Evolutionary conservation across 2,329 filamentous ascomycete species (phyloP), one percentile per base, ranked within the genome.

Genomic region (Endoconidiophora polonica): DNA sequence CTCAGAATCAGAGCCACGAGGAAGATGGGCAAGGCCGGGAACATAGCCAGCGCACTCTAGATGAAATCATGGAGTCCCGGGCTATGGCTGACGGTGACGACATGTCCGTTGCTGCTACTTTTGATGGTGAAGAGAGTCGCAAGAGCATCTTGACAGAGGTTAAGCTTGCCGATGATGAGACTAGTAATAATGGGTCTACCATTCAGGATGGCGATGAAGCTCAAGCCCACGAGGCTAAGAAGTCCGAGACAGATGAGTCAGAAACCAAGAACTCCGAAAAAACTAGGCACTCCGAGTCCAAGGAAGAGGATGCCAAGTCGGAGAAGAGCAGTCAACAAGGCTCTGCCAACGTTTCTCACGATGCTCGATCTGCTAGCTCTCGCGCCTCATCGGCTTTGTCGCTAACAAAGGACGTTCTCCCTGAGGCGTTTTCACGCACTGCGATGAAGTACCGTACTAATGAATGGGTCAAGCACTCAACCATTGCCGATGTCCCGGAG

Each of bases 391-490:
- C 66, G 12, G 62, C 66, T 5, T 63, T 63, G 14, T 74, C 65
- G 44, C 62, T 83, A 52, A 78, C 73, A 4, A 73, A 71, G 55
- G 76, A 78, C 3, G 71, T 71, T 9, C 71, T 94, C 7, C 84
- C 85, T 0, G 67, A 71, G n/a, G 76, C 77, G 10, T 64, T 87
- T 33, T 91, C 87, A 1, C 81, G 77, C 54, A 75, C 94, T 6
- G 82, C 87, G 1, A 69, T 86, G 61, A 84, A 83, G 0, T 94
- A 91, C 60, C 77, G 90, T 52, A 95, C 87, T 1, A 94, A 94
- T 56, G 90, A 96, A 65, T 96, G 90, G 90, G 86, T 87, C 0
- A 95, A 94, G 62, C 86, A 94, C 62, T 70, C 94, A 9, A 78
- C 79, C 55, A 68, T 74, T 40, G 87, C 90, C 5, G 88, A 95